These are phyloP conservation scores for Neonectria hederae DNA, from an alignment of 2,329 filamentous ascomycete genomes.

Conservation along the genomic window DNA sequence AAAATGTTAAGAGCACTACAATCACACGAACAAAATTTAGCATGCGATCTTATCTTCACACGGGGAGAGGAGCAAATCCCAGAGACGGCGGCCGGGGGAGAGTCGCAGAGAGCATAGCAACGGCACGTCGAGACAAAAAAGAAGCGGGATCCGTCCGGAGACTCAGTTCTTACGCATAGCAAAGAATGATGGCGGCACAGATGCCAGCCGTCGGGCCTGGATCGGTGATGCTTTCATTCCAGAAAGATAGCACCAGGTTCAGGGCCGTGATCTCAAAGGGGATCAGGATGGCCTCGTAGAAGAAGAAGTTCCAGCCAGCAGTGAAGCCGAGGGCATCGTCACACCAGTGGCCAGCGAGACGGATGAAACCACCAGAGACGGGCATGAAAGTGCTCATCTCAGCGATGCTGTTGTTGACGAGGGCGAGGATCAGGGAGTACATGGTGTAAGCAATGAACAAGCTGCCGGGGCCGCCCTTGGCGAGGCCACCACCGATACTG, in stretches of 20 bases:
- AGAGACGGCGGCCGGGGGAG: background rate
- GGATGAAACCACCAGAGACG: constrained; percentile 70
- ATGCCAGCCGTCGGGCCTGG: constrained; percentile 74
- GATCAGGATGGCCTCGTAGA: constrained; percentile 56
- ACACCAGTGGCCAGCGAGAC: constrained; percentile 71
- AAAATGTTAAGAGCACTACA: constrained; percentile 68
- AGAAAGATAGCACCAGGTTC: constrained; percentile 54
- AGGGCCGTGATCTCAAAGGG: constrained; percentile 56
- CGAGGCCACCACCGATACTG: constrained; percentile 66
- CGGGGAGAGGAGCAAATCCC: constrained; percentile 13
- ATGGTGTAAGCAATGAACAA: constrained; percentile 68
- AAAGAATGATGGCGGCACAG: constrained; percentile 63
- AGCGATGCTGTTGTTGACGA: constrained; percentile 72
- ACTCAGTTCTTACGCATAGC: constrained; percentile 61
- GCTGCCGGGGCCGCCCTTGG: constrained; percentile 55
- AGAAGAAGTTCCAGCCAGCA: constrained; percentile 56
- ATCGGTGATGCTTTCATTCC: constrained; percentile 58
- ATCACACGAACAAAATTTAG: constrained; percentile 42
- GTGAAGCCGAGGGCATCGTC: constrained; percentile 72
- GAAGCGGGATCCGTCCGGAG: constrained; percentile 6
- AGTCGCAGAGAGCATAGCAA: constrained; percentile 7
- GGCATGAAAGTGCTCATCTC: constrained; percentile 73
- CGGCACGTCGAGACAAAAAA: constrained; percentile 18
- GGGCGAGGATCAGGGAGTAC: constrained; percentile 64
- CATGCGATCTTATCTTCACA: constrained; percentile 28